These are phyloP conservation scores for Aspergillus luchuensis DNA, from an alignment of 2,329 filamentous ascomycete genomes.

Conservation along the genomic window DNA sequence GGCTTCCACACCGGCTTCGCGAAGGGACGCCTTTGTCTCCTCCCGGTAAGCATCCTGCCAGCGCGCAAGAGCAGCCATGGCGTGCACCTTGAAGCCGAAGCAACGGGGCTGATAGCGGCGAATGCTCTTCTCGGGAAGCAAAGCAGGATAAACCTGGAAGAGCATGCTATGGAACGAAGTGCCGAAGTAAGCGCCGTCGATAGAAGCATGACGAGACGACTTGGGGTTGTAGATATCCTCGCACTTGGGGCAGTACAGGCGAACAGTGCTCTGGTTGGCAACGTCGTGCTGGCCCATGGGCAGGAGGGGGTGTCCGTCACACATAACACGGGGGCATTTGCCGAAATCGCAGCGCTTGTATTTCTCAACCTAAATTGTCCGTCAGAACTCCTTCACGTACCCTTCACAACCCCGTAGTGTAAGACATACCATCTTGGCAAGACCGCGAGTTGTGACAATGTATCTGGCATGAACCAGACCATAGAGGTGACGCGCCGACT, in stretches of 20 bases:
- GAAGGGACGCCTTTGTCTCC: conserved; percentile 77
- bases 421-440: conserved; percentile 88
- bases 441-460: conserved; percentile 89
- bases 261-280: conserved; percentile 84
- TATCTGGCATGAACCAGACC: conserved; percentile 95
- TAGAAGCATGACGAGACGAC: conserved; percentile 89
- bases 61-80: conserved; percentile 78
- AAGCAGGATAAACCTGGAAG: conserved; percentile 93
- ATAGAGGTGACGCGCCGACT: conserved; percentile 92
- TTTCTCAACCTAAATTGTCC: conserved; percentile 76
- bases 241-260: conserved; percentile 95
- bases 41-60: conserved; percentile 86
- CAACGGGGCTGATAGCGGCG: conserved; percentile 86
- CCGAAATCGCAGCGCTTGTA: conserved; percentile 98
- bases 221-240: conserved; percentile 99
- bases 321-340: conserved; percentile 95
- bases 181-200: conserved; percentile 97
- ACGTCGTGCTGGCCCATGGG: conserved; percentile 94
- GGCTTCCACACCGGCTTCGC: conserved; percentile 69
- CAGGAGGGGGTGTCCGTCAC: conserved; percentile 86
- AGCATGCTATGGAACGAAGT: conserved; percentile 98
- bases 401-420: background rate
- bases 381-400: conserved; percentile 7
- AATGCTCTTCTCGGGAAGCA: conserved; percentile 82
- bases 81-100: conserved; percentile 95